Percentiles rank a stretch among this genome's conserved stretches.
These are phyloP conservation scores for Lactarius quietus DNA, from an alignment of 768 basidiomycete genomes.

Conservation along the genomic window DNA sequence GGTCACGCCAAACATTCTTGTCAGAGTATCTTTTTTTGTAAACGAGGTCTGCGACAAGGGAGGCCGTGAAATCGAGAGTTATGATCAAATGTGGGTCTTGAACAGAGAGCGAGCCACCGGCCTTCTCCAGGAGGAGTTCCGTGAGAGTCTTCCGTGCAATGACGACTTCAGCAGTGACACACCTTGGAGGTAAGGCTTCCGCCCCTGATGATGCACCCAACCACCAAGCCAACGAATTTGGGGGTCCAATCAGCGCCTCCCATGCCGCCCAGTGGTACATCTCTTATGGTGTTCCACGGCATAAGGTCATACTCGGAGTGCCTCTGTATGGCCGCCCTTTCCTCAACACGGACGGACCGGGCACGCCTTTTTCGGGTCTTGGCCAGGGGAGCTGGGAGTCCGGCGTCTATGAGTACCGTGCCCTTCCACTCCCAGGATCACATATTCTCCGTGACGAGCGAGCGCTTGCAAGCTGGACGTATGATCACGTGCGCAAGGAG, in stretches of 20 bases:
- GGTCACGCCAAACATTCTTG: constrained; percentile 58
- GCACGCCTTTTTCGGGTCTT: constrained; percentile 70
- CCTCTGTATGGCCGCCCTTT: constrained; percentile 95
- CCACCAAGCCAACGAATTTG: constrained; percentile 86
- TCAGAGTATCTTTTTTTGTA: constrained; percentile 54
- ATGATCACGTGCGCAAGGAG: constrained; percentile 69
- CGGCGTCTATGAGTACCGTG: constrained; percentile 91
- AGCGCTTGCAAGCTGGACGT: constrained; percentile 76
- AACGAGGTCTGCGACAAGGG: constrained; percentile 75
- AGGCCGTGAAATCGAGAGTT: constrained; percentile 68
- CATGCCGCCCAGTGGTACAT: constrained; percentile 69
- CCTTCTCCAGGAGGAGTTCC: constrained; percentile 53
- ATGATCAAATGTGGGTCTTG: constrained; percentile 52
- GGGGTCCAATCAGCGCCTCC: constrained; percentile 58
- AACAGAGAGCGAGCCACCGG: constrained; percentile 46
- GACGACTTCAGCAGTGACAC: constrained; percentile 60
- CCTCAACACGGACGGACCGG: constrained; percentile 78
- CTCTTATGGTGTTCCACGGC: constrained; percentile 61
- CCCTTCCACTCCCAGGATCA: constrained; percentile 73
- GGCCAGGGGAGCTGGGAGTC: constrained; percentile 91
- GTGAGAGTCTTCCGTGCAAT: constrained; percentile 54
- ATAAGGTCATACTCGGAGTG: constrained; percentile 86
- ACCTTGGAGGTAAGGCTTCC: constrained; percentile 64
- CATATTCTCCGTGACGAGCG: constrained; percentile 62
- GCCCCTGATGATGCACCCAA: constrained; percentile 75